Evolutionary conservation across 2,329 filamentous ascomycete species (phyloP).

Genomic region (Colletotrichum chrysophilum): DNA sequence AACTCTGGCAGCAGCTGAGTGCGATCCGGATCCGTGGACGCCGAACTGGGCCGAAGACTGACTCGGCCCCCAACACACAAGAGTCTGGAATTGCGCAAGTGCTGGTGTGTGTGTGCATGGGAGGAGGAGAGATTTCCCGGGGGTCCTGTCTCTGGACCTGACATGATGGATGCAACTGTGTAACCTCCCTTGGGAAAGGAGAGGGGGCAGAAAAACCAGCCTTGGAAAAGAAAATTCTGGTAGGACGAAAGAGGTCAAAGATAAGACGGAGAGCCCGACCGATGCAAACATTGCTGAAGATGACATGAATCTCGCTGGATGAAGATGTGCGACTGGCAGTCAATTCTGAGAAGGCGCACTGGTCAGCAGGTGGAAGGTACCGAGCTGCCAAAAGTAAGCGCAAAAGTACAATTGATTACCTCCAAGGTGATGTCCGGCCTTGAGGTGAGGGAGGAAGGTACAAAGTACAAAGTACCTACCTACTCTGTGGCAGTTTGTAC

Average conservation of each 20-base stretch:
- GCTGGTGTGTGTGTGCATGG: not conserved
- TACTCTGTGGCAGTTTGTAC: not conserved
- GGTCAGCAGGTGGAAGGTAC: not conserved
- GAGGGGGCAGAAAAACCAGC: not conserved
- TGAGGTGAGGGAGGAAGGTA: not conserved
- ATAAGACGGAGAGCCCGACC: not conserved
- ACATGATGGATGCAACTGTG: not conserved
- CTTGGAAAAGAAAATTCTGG: not conserved
- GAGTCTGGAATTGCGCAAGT: not conserved
- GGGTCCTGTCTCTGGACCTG: not conserved
- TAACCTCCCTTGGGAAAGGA: not conserved
- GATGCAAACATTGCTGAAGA: not conserved
- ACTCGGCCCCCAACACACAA: constrained; percentile 5
- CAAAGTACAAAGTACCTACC: not conserved
- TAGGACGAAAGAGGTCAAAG: not conserved
- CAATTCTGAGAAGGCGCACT: not conserved
- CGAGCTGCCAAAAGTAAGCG: not conserved
- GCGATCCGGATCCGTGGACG: not conserved
- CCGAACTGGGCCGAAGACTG: not conserved
- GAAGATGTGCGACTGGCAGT: not conserved
- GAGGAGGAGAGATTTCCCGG: not conserved
- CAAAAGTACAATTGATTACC: not conserved
- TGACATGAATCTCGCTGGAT: not conserved
- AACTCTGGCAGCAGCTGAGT: not conserved
- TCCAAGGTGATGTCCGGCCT: not conserved